These are phyloP conservation scores for Colletotrichum orchidophilum DNA, from an alignment of 2,329 filamentous ascomycete genomes.

Conservation along the genomic window DNA sequence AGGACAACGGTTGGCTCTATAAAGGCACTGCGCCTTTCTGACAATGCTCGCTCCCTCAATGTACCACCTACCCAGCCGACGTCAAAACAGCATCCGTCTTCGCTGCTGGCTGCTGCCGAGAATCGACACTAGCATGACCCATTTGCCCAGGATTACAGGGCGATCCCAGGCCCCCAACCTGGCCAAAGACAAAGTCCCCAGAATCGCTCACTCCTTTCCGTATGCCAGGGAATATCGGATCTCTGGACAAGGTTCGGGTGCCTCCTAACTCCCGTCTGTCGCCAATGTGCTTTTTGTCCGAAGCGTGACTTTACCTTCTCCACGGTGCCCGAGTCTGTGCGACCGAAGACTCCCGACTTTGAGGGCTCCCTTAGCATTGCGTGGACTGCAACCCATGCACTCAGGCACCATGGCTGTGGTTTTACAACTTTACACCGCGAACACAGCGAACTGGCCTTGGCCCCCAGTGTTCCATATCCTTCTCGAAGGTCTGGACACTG, in stretches of 20 bases:
- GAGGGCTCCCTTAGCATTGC: not conserved
- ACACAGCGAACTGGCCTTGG: not conserved
- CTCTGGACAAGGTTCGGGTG: not conserved
- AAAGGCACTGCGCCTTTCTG: not conserved
- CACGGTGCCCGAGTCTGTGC: not conserved
- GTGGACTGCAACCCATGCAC: slow-evolving; percentile 11
- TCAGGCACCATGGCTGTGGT: too few species aligned
- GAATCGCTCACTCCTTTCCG: slow-evolving; percentile 13
- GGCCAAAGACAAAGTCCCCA: slow-evolving; percentile 1
- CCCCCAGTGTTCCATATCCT: slow-evolving; percentile 14
- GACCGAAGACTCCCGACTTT: slow-evolving; percentile 8
- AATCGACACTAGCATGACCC: slow-evolving; percentile 19
- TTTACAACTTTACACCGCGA: not conserved
- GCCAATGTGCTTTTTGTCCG: not conserved
- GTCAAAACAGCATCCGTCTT: slow-evolving; percentile 14
- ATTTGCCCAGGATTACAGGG: slow-evolving; percentile 10
- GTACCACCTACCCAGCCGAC: not conserved
- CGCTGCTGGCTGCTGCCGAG: slow-evolving; percentile 18
- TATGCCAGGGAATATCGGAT: slow-evolving; percentile 10
- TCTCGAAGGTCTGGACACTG: slow-evolving; percentile 25
- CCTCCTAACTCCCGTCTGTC: not conserved
- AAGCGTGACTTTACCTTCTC: not conserved
- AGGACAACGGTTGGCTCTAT: not conserved
- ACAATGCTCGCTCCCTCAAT: not conserved
- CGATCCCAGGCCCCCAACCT: slow-evolving; percentile 17